phyloP scores from a whole-genome alignment of 768 basidiomycete species.

The Phaeotremella fagi region DNA sequence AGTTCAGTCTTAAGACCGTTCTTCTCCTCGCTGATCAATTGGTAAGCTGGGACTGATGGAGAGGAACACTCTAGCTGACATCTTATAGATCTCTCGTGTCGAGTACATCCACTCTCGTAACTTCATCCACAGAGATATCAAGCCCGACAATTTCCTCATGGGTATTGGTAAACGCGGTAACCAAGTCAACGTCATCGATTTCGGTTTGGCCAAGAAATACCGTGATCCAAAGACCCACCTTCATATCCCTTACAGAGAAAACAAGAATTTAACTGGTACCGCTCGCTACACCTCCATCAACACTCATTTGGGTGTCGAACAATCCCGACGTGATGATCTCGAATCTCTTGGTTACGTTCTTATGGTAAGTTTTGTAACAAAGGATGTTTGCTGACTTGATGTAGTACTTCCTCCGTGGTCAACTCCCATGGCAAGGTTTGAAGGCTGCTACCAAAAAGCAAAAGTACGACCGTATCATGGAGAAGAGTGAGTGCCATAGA shows the following conservation, averaged over 20 bases:
- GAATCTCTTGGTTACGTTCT: constrained; percentile 98
- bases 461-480: constrained; percentile 99
- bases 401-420: constrained; percentile 91
- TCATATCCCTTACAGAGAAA: constrained; percentile 99
- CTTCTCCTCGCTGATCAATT: constrained; percentile 90
- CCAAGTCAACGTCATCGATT: constrained; percentile 77
- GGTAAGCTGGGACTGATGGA: constrained; percentile 53
- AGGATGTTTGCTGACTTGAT: too few species aligned
- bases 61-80: neutral
- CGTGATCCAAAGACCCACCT: constrained; percentile 99
- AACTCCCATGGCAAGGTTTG: constrained; percentile 97
- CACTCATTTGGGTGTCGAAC: constrained; percentile 94
- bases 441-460: constrained; percentile 99
- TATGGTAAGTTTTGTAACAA: constrained; percentile 62
- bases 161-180: constrained; percentile 98
- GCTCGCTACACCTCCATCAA: constrained; percentile 99
- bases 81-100: constrained; percentile 77
- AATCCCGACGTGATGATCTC: constrained; percentile 94
- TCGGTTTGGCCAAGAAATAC: constrained; percentile 95
- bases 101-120: constrained; percentile 95
- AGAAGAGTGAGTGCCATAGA: constrained; percentile 70
- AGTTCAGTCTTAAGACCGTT: constrained; percentile 91
- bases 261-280: constrained; percentile 99
- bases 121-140: constrained; percentile 94
- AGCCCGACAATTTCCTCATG: constrained; percentile 99